Evolutionary conservation across 148 eudicot species (phyloP).

Genomic region (Polygonum maritimum): DNA sequence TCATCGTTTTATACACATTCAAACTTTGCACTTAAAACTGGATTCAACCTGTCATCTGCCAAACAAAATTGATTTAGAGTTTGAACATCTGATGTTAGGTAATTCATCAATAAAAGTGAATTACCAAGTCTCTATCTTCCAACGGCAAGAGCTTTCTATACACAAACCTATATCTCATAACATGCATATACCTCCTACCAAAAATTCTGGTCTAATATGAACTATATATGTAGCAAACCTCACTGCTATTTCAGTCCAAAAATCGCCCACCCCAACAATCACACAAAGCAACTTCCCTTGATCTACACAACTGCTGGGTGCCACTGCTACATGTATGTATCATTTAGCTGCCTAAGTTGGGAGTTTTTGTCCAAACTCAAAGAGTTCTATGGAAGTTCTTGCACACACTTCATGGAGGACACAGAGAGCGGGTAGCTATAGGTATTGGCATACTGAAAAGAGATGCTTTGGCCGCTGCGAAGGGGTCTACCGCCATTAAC

Average conservation of each 20-base stretch:
- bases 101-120: background rate
- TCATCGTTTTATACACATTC: too few species aligned
- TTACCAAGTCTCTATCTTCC: background rate
- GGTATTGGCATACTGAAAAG: slow-evolving; percentile 20
- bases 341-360: background rate
- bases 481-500: slow-evolving; percentile 11
- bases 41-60: background rate
- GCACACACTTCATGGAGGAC: slow-evolving; percentile 8
- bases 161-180: background rate
- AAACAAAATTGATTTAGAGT: background rate
- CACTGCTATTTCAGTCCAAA: background rate
- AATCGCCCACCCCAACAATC: background rate
- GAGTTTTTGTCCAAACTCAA: background rate
- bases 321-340: background rate
- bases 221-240: background rate
- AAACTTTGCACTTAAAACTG: too few species aligned
- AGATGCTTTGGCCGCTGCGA: slow-evolving; percentile 3
- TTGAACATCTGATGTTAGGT: background rate
- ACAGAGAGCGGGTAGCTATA: slow-evolving; percentile 14
- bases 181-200: background rate
- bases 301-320: slow-evolving; percentile 6
- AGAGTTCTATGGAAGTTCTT: background rate
- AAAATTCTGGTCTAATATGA: background rate
- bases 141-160: background rate
- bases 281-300: slow-evolving; percentile 5